Evolutionary conservation across 2,329 filamentous ascomycete genomes (phyloP), one percentile per base, ranked within the genome.

Genomic region (Pestalotiopsis sp.): DNA sequence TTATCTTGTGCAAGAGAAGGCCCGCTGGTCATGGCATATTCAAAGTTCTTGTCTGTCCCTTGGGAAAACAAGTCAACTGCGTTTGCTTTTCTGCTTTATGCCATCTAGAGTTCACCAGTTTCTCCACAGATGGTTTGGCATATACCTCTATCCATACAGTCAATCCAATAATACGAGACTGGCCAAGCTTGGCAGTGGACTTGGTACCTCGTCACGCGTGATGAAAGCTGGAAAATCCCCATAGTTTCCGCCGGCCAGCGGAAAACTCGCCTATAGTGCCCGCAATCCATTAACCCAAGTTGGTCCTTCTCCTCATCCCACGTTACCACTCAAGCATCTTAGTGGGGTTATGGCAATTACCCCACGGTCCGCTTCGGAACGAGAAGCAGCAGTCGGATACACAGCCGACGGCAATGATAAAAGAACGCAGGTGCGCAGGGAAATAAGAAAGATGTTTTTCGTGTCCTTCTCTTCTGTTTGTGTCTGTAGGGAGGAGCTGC

Each of bases 341-440:
- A 56, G 63, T 57, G 63, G 63, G 63, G 63, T 57, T 7, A 27
- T 31, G 14, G 27, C 6, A 13, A 45, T 45, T 36, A 66, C 45
- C 59, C 45, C 49, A 62, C 66, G 66, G 66, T 23, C 66, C 66
- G 66, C 66, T 25, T 68, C 66, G 66, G 66, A 64, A 60, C 66
- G 66, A 56, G 52, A 9, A 65, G 38, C 40, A 58, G 38, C 31
- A 31, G 20, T 66, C 49, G 61, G 61, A 17, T 65, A 38, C 65
- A 59, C 25, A 56, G 27, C 65, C 65, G 49, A 56, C 27, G 31
- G 52, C 25, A 17, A 41, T 13, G 17, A 40, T 59, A 20, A 58
- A 62, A 52, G 45, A 20, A 52, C 45, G 45, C 45, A 52, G 45
- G 17, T n/a, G 17, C 20, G 45, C 45, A 11, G 12, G 5, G 23